These are phyloP conservation scores for Graphilbum ipis-grandicollis DNA, from an alignment of 2,329 filamentous ascomycete species.

Conservation along the genomic window DNA sequence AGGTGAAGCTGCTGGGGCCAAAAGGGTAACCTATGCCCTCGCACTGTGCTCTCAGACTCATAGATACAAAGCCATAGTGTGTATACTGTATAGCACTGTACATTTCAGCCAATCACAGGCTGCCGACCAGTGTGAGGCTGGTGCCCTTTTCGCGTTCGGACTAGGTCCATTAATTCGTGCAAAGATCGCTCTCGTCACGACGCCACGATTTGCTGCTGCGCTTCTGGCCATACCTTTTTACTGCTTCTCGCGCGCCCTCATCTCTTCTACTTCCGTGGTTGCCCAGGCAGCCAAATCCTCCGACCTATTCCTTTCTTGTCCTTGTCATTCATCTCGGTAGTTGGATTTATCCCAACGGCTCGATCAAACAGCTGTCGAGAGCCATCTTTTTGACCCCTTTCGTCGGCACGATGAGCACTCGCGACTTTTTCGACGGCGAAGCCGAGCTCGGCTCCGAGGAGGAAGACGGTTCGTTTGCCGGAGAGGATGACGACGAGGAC, in stretches of 20 bases:
- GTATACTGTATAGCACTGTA: neutral
- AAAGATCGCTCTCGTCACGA: neutral
- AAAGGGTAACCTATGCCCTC: no score
- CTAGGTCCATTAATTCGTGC: no score
- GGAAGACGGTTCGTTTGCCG: conserved; percentile 68
- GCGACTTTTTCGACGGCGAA: conserved; percentile 66
- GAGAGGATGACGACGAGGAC: conserved; percentile 64
- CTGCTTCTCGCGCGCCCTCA: neutral
- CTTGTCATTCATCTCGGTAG: no score
- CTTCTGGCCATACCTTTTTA: neutral
- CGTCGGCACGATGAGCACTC: conserved; percentile 38
- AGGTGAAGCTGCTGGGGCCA: no score
- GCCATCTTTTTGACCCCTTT: neutral
- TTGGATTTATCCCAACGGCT: no score
- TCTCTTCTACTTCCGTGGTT: neutral
- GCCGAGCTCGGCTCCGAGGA: conserved; percentile 77
- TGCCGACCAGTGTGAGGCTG: neutral
- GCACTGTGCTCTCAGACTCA: no score
- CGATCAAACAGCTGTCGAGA: no score
- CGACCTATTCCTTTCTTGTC: no score
- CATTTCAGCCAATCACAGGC: neutral
- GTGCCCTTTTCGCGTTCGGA: neutral
- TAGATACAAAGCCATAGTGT: no score
- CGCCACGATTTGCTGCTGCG: neutral
- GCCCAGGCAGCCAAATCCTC: no score